Base-by-base conservation (phyloP, 805 yeast species). In the Maudiozyma serrabonitensis region DNA sequence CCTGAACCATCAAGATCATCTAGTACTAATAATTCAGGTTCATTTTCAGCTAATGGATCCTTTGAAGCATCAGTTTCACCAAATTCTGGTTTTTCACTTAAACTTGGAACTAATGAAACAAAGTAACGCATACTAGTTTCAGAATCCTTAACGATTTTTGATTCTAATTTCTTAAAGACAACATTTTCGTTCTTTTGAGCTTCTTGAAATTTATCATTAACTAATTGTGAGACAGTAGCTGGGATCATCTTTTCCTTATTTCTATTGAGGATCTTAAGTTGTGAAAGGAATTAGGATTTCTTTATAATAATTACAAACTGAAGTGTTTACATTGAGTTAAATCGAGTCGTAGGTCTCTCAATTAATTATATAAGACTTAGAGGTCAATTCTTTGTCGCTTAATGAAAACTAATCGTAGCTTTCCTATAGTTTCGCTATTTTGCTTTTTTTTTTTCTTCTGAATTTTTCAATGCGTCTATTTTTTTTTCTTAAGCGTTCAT, bases 31-130 rank as follows among this genome's bases (percentile, higher is more conserved):
- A 90, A 69, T 52, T 79, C 82, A 3, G 87, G 86, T 58, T 90
- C 97, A 0, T 95, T 89, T 23, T 79, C 76, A 46, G 76, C 75
- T 67, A 93, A 90, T 1, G 98, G 98, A 58, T 88, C 79, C 47
- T 69, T 67, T 16, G 42, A 39, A n/a, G 59, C 64, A 13, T 68
- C 62, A 4, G 58, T 54, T 16, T 64, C 61, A 25, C 64, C 69
- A 16, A 62, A 62, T 26, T 72, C 73, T 37, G 75, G 75, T 49
- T 72, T 72, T 39, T 59, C 57, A 11, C 60, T 58, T 39, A 70
- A 47, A 34, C 67, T 60, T 37, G 70, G 66, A 1, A 69, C 62
- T 37, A 56, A 57, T 6, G 68, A 62, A 3, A 72, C 49, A 31
- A 63, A 54, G 47, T 63, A 69, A 48, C 62, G 66, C 57, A 63